These are phyloP conservation scores for Berkeleyomyces basicola DNA, from an alignment of 2,329 filamentous ascomycete genomes.

Conservation along the genomic window DNA sequence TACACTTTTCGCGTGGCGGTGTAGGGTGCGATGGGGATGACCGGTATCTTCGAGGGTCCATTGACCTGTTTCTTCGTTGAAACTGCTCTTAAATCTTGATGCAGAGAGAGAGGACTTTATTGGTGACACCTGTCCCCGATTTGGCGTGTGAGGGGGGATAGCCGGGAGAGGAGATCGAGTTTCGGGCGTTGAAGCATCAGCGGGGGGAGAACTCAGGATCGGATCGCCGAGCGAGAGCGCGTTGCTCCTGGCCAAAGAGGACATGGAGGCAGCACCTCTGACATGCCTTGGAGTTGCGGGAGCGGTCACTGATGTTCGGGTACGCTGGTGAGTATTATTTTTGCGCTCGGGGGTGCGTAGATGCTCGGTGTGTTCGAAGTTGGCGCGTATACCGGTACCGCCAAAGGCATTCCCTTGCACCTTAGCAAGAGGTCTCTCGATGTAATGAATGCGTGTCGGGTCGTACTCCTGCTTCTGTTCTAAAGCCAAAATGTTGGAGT, in stretches of 20 bases:
- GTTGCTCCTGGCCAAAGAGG: conserved; percentile 7
- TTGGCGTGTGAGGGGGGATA: conserved; percentile 34
- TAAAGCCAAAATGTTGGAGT: conserved; percentile 90
- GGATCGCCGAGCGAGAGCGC: conserved; percentile 1
- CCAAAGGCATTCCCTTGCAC: conserved; percentile 57
- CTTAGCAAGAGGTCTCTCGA: conserved; percentile 69
- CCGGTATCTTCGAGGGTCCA: conserved; percentile 51
- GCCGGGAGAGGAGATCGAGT: conserved; percentile 13
- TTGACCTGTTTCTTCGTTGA: conserved; percentile 50
- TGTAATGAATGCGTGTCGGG: conserved; percentile 55
- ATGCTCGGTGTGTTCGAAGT: conserved; percentile 21
- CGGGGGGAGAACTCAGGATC: conserved; percentile 7
- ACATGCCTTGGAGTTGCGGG: conserved; percentile 13
- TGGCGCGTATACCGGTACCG: conserved; percentile 36
- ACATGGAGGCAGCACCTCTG: conserved; percentile 17
- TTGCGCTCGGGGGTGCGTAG: conserved; percentile 20
- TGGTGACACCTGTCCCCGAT: conserved; percentile 59
- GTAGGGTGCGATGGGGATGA: conserved; percentile 49
- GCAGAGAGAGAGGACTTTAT: conserved; percentile 77
- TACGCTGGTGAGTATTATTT: conserved; percentile 26
- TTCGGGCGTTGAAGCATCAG: conserved; percentile 9
- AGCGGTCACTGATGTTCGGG: conserved; percentile 29
- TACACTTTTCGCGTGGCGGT: conserved; percentile 87
- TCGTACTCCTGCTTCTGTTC: conserved; percentile 91
- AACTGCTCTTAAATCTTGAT: conserved; percentile 46